phyloP scores from a whole-genome alignment of 371 early-diverging fungal genomes.

The Mucor racemosus region DNA sequence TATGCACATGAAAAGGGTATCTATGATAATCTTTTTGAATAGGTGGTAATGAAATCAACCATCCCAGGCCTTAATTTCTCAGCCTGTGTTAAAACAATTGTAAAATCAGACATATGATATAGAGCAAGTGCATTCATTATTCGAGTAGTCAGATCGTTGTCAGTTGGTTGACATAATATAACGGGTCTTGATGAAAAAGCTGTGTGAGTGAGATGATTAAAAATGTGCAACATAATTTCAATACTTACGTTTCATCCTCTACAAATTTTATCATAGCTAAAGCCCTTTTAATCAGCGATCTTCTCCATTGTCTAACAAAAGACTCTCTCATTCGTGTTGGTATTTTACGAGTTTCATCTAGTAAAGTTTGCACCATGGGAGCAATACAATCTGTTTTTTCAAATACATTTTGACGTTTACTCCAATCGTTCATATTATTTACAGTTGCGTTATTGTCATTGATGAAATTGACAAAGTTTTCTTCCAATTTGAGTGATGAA shows the following conservation, averaged over 20 bases:
- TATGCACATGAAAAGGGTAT: slow-evolving; percentile 15
- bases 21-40: slow-evolving; percentile 26
- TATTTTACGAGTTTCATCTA: slow-evolving; percentile 50
- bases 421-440: slow-evolving; percentile 32
- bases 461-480: slow-evolving; percentile 23
- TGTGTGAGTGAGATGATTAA: no score
- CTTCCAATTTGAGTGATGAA: slow-evolving; percentile 31
- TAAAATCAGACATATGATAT: slow-evolving; percentile 44
- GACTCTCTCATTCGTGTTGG: slow-evolving; percentile 59
- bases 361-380: slow-evolving; percentile 57
- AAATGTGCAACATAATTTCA: neutral
- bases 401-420: slow-evolving; percentile 41
- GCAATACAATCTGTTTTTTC: slow-evolving; percentile 50
- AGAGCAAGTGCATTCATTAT: slow-evolving; percentile 42
- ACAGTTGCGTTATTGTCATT: neutral
- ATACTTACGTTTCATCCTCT: slow-evolving; percentile 54
- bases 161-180: slow-evolving; percentile 25
- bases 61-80: slow-evolving; percentile 59
- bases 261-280: slow-evolving; percentile 58
- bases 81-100: slow-evolving; percentile 59
- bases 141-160: slow-evolving; percentile 30
- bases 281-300: slow-evolving; percentile 49
- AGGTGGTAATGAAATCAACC: slow-evolving; percentile 35
- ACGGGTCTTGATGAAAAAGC: slow-evolving; percentile 11
- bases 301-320: slow-evolving; percentile 62